These are phyloP conservation scores for Thuidium tamariscinum DNA, from an alignment of 225 moss, liverwort and hornwort genomes.

Conservation along the genomic window DNA sequence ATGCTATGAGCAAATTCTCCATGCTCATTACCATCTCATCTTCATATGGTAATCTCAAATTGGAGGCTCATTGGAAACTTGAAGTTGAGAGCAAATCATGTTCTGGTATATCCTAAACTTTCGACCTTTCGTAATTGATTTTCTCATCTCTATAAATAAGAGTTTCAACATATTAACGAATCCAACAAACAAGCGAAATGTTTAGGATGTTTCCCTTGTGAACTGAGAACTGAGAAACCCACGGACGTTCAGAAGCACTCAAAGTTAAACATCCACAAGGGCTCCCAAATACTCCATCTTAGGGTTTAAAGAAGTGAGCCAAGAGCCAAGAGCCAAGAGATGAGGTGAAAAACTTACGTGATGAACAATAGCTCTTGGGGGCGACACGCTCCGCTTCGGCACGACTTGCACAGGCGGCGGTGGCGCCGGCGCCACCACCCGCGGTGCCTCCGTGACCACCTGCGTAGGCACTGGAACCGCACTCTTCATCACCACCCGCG, in stretches of 20 bases:
- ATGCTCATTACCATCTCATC: not conserved
- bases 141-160: too few relatives aligned
- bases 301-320: not conserved
- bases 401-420: not conserved
- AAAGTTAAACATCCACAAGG: too few relatives aligned
- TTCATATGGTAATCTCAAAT: not conserved
- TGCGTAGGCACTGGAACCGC: not conserved
- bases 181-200: not conserved
- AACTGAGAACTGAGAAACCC: too few relatives aligned
- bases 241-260: not conserved
- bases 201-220: not conserved
- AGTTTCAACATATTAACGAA: not conserved
- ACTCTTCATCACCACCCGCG: not conserved
- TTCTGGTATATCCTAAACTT: fast-evolving
- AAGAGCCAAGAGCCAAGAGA: too few relatives aligned
- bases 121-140: fast-evolving
- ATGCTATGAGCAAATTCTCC: not conserved
- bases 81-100: too few relatives aligned
- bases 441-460: not conserved
- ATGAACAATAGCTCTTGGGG: slow-evolving; percentile 13
- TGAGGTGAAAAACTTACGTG: not conserved
- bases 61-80: too few relatives aligned
- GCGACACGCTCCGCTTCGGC: not conserved
- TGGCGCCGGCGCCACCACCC: not conserved
- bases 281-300: too few relatives aligned